Evolutionary conservation across 2,329 filamentous ascomycete genomes (phyloP).

Genomic region (Pestalotiopsis sp.): DNA sequence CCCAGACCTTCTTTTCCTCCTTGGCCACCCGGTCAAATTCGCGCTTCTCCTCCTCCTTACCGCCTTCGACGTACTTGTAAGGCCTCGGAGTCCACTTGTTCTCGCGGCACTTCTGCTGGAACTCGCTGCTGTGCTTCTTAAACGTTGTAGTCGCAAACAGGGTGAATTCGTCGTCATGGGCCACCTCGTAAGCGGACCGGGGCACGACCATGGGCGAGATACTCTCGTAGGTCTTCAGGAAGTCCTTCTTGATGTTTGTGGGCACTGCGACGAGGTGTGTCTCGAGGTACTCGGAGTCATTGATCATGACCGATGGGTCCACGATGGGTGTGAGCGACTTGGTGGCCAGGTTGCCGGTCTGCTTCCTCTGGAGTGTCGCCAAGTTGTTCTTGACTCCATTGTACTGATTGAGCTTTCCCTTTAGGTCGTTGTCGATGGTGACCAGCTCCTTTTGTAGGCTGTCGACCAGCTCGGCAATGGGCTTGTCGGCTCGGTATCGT

Average conservation of each 20-base stretch:
- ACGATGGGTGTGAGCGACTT: conserved; percentile 92
- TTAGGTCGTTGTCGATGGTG: conserved; percentile 95
- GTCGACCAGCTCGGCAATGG: conserved; percentile 84
- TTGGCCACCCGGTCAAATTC: conserved; percentile 81
- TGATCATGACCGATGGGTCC: conserved; percentile 76
- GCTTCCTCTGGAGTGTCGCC: conserved; percentile 79
- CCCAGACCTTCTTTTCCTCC: conserved; percentile 87
- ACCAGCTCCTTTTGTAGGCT: conserved; percentile 90
- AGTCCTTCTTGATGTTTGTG: conserved; percentile 79
- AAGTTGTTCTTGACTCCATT: conserved; percentile 87
- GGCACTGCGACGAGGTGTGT: conserved; percentile 93
- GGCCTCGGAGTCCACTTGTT: conserved; percentile 94
- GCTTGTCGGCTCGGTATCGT: conserved; percentile 92
- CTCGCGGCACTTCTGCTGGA: conserved; percentile 89
- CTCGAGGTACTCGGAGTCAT: conserved; percentile 94
- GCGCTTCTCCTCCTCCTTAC: conserved; percentile 83
- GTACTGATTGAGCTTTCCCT: conserved; percentile 92
- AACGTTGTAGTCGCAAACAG: conserved; percentile 90
- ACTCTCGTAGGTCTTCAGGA: conserved; percentile 86
- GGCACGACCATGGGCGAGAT: conserved; percentile 91
- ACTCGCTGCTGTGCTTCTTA: conserved; percentile 87
- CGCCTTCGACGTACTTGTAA: conserved; percentile 90
- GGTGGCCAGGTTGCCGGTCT: conserved; percentile 92
- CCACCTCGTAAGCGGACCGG: conserved; percentile 78
- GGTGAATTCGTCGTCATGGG: conserved; percentile 86